Evolutionary conservation across 2,329 filamentous ascomycete species (phyloP).

Genomic region (Fusarium lyarnte): DNA sequence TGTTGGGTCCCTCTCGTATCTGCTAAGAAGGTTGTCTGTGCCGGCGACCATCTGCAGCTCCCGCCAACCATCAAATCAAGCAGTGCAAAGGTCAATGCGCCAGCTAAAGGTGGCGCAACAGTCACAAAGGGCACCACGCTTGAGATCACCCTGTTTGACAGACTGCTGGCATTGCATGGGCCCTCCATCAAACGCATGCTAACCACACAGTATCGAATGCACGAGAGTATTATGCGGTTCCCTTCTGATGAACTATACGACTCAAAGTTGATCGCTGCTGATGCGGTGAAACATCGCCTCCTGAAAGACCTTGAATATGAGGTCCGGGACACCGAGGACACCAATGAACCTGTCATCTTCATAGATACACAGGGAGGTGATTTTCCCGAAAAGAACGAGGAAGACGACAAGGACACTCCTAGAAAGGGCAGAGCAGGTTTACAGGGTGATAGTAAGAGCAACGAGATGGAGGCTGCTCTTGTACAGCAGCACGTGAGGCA

Average conservation of each 20-base stretch:
- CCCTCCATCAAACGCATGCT: constrained; percentile 90
- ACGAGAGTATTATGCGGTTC: constrained; percentile 94
- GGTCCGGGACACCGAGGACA: constrained; percentile 85
- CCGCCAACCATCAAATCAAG: constrained; percentile 93
- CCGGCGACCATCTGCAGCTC: constrained; percentile 93
- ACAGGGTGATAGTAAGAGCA: constrained; percentile 79
- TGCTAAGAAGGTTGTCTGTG: constrained; percentile 86
- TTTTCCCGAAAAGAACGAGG: constrained; percentile 84
- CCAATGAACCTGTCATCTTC: constrained; percentile 86
- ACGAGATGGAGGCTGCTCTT: constrained; percentile 87
- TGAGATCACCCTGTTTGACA: constrained; percentile 92
- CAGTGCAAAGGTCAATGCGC: constrained; percentile 60
- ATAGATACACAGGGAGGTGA: constrained; percentile 97
- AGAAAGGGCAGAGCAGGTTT: constrained; percentile 58
- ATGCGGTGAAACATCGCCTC: constrained; percentile 77
- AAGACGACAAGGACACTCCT: constrained; percentile 64
- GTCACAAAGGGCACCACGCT: constrained; percentile 68
- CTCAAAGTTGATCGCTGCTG: constrained; percentile 80
- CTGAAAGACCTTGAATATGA: constrained; percentile 82
- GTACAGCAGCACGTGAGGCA: constrained; percentile 80
- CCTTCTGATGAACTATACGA: constrained; percentile 91
- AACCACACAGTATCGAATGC: constrained; percentile 98
- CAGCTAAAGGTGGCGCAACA: constrained; percentile 49
- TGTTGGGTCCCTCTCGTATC: constrained; percentile 92
- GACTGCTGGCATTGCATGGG: constrained; percentile 84